phyloP scores from a whole-genome alignment of 73 alveolate genomes.

The Urostyla sp. region DNA sequence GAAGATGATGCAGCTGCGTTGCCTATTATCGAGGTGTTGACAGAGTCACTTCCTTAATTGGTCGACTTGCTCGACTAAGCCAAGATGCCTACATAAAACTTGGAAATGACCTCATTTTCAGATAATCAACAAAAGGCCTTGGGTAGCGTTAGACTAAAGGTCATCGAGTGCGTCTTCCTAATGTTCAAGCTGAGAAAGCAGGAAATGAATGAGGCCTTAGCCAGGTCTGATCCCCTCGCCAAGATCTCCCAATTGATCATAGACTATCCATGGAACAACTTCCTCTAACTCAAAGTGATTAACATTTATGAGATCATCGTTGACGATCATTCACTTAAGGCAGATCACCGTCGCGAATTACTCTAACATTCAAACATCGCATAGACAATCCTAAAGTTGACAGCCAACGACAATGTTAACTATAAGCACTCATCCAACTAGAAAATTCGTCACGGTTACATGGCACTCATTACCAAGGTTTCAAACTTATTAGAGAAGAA shows the following conservation, averaged over 20 bases:
- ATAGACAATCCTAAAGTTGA: no score
- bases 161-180: slow-evolving; percentile 8
- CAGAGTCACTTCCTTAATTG: not conserved
- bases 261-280: slow-evolving; percentile 53
- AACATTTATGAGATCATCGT: not conserved
- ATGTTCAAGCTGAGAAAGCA: slow-evolving; percentile 20
- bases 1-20: slow-evolving; percentile 18
- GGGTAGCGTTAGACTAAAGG: slow-evolving; percentile 42
- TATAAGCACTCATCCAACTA: no score
- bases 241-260: slow-evolving; percentile 1
- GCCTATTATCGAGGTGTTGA: slow-evolving; percentile 15
- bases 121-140: slow-evolving; percentile 29
- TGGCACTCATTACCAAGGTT: not conserved
- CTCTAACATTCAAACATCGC: no score
- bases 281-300: not conserved
- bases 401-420: no score
- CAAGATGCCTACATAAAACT: not conserved
- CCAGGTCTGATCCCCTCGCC: slow-evolving; percentile 15
- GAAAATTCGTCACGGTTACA: slow-evolving; percentile 2
- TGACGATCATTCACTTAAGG: no score
- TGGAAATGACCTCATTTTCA: slow-evolving; percentile 7
- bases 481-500: slow-evolving; percentile 5
- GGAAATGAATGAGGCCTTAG: not conserved
- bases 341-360: no score
- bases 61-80: not conserved